phyloP scores from a whole-genome alignment of 768 basidiomycete species.

The Termitomyces titanicus region DNA sequence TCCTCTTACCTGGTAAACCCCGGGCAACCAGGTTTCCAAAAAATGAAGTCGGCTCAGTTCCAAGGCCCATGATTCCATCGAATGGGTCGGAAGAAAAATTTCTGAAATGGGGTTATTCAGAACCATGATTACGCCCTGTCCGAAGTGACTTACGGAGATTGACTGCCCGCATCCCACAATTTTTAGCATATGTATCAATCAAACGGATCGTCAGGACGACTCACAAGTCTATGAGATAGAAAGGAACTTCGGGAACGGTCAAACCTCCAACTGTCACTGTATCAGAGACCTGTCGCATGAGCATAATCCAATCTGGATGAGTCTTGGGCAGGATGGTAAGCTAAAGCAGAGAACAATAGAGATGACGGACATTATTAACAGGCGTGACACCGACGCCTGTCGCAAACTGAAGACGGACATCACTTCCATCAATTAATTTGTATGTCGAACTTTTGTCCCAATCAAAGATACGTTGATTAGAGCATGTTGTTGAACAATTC shows the following conservation, averaged over 20 bases:
- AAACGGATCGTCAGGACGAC: slow-evolving; percentile 14
- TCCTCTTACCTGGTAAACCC: slow-evolving; percentile 42
- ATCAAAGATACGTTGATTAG: slow-evolving; percentile 12
- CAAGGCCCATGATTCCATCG: slow-evolving; percentile 36
- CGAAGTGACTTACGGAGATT: slow-evolving; percentile 51
- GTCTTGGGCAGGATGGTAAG: slow-evolving; percentile 23
- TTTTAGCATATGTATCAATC: slow-evolving; percentile 24
- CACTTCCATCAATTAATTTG: slow-evolving; percentile 11
- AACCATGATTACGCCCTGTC: slow-evolving; percentile 26
- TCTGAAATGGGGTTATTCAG: background rate
- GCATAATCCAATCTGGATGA: slow-evolving; percentile 43
- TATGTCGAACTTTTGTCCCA: slow-evolving; percentile 16
- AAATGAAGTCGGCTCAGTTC: slow-evolving; percentile 43
- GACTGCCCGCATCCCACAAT: slow-evolving; percentile 35
- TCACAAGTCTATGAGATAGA: slow-evolving; percentile 13
- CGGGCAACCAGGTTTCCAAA: slow-evolving; percentile 41
- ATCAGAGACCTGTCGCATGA: slow-evolving; percentile 39
- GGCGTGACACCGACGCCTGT: slow-evolving; percentile 13
- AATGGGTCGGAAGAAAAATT: slow-evolving; percentile 1
- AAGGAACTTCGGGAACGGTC: slow-evolving; percentile 9
- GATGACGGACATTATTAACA: slow-evolving; percentile 1
- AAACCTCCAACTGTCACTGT: slow-evolving; percentile 45
- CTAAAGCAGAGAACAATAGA: slow-evolving; percentile 31
- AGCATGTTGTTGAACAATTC: slow-evolving; percentile 11
- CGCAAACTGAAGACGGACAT: slow-evolving; percentile 8